Percentiles rank a stretch among this genome's conserved stretches.
phyloP scores from a whole-genome alignment of 75 land plant genomes.

The Picea glauca region DNA sequence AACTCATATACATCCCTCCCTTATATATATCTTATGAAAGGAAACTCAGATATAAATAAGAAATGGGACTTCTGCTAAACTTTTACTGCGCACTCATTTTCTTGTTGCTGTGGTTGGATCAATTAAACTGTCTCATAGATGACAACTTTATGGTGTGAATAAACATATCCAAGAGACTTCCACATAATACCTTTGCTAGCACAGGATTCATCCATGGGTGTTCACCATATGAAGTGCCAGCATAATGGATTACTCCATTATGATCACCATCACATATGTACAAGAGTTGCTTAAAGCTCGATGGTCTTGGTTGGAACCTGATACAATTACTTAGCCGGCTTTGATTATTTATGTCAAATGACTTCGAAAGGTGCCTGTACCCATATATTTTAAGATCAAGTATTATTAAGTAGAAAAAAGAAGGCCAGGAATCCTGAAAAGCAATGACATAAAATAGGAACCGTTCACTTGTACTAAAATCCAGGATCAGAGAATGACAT shows the following conservation, averaged over 20 bases:
- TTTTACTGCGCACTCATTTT: not conserved
- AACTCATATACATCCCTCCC: not conserved
- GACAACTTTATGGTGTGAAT: not conserved
- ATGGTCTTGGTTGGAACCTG: constrained; percentile 65
- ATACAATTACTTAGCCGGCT: constrained; percentile 29
- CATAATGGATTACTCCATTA: constrained; percentile 87
- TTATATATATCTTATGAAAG: too few relatives aligned
- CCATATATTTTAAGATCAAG: constrained; percentile 2
- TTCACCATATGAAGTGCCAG: constrained; percentile 91
- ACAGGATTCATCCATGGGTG: constrained; percentile 96
- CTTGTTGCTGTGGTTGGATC: not conserved
- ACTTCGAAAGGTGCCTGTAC: constrained; percentile 17
- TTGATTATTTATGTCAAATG: constrained; percentile 20
- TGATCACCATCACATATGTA: constrained; percentile 95
- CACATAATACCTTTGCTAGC: constrained; percentile 60
- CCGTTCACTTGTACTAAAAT: too few relatives aligned
- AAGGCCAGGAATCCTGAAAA: not conserved
- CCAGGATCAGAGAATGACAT: not conserved
- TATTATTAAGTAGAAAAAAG: not conserved
- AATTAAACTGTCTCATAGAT: not conserved
- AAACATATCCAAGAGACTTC: not conserved
- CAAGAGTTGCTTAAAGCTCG: constrained; percentile 79
- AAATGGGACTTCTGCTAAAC: not conserved
- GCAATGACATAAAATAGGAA: not conserved
- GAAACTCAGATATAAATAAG: too few relatives aligned